Conservation (phyloP, 1,284 basidiomycete genomes). For the Boletellus deceptivus region DNA sequence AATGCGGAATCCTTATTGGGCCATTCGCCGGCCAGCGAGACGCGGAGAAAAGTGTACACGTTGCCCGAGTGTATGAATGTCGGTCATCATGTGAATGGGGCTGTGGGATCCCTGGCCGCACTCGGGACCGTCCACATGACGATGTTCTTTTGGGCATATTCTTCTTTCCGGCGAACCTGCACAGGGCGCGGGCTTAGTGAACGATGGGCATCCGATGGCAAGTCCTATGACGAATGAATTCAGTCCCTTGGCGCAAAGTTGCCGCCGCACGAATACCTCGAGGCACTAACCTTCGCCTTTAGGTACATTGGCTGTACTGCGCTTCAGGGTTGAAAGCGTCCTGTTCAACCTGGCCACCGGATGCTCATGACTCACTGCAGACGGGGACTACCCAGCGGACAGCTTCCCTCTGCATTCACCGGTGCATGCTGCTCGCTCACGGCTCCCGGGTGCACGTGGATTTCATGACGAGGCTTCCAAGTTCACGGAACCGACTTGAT, state of each 20-base stretch:
- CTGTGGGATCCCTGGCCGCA: conserved; percentile 16
- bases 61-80: conserved; percentile 28
- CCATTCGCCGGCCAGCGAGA: conserved; percentile 20
- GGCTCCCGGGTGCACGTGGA: conserved; percentile 22
- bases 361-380: conserved; percentile 12
- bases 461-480: conserved; percentile 12
- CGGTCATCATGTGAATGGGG: conserved; percentile 32
- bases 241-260: conserved; percentile 31
- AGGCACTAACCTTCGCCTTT: conserved; percentile 32
- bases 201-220: conserved; percentile 29
- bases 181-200: conserved; percentile 25
- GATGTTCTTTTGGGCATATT: conserved; percentile 11
- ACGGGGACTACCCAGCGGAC: conserved; percentile 14
- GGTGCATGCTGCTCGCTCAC: conserved; percentile 10
- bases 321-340: conserved; percentile 32
- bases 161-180: conserved; percentile 3
- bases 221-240: conserved; percentile 30
- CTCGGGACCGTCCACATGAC: conserved; percentile 24
- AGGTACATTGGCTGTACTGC: conserved; percentile 33
- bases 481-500: conserved; percentile 32
- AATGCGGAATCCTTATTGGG: conserved; percentile 21
- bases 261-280: conserved; percentile 35
- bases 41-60: conserved; percentile 34
- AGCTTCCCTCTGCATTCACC: conserved; percentile 8
- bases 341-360: conserved; percentile 15